Evolutionary conservation across 495 filamentous ascomycete species (phyloP).

Genomic region (Margaritispora aquatica): DNA sequence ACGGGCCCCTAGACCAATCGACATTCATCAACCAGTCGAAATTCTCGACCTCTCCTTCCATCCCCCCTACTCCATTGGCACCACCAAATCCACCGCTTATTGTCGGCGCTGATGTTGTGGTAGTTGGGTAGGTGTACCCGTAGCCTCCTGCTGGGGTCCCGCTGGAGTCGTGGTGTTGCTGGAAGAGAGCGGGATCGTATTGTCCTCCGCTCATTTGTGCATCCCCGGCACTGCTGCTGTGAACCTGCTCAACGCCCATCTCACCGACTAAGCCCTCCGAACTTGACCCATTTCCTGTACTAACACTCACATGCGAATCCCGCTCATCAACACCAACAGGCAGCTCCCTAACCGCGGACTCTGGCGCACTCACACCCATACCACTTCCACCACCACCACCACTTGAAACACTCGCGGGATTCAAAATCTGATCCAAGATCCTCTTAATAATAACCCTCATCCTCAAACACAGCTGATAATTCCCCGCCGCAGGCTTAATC

Average conservation of each 20-base stretch:
- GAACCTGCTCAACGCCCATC: too few species aligned
- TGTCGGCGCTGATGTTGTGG: too few species aligned
- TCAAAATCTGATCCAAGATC: constrained; percentile 22
- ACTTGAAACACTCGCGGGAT: too few species aligned
- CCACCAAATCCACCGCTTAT: too few species aligned
- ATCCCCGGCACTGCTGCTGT: too few species aligned
- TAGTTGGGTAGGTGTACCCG: background rate
- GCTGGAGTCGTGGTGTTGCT: too few species aligned
- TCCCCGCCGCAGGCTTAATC: constrained; percentile 22
- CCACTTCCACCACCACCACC: too few species aligned
- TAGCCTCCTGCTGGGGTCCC: background rate
- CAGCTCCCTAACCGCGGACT: background rate
- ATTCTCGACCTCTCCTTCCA: constrained; percentile 13
- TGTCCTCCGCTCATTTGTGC: background rate
- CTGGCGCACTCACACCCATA: background rate
- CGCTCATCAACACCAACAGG: background rate
- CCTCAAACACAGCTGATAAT: constrained; percentile 20
- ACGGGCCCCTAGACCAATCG: constrained; percentile 22
- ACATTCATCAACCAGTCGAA: constrained; percentile 23
- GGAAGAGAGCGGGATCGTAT: constrained; percentile 6
- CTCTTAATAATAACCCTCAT: constrained; percentile 22
- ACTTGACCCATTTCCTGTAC: background rate
- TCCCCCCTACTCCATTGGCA: background rate
- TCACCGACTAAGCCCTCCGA: background rate
- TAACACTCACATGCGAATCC: background rate